These are phyloP conservation scores for Artemisia tridentata DNA, from an alignment of 129 eudicot species.

Conservation along the genomic window DNA sequence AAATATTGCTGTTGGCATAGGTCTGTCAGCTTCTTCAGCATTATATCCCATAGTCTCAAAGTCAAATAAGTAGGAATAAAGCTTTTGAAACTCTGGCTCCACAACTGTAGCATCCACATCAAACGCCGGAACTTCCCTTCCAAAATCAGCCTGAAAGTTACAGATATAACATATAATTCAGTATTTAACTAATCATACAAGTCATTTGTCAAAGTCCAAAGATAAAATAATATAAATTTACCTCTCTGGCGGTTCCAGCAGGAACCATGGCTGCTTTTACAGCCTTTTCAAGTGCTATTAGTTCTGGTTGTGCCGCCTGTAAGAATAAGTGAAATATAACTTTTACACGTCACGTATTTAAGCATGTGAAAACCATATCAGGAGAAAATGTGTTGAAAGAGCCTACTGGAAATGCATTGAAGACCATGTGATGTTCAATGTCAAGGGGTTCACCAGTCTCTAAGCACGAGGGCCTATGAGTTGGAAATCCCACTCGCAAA, in stretches of 20 bases:
- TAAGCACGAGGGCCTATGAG: constrained; percentile 90
- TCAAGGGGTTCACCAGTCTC: constrained; percentile 96
- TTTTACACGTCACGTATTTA: neutral
- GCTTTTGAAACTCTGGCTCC: constrained; percentile 84
- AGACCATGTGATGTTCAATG: constrained; percentile 95
- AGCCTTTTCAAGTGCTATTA: constrained; percentile 79
- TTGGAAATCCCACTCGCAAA: constrained; percentile 73
- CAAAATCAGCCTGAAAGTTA: constrained; percentile 71
- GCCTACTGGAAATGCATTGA: constrained; percentile 82
- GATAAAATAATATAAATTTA: constrained; percentile 28
- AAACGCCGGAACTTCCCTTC: constrained; percentile 91
- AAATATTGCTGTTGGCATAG: constrained; percentile 85
- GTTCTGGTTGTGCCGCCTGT: constrained; percentile 90
- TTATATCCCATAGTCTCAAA: constrained; percentile 51
- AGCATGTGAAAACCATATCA: neutral
- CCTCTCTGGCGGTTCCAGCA: constrained; percentile 95
- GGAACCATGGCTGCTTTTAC: constrained; percentile 67
- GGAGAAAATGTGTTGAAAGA: constrained; percentile 5
- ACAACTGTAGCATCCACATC: constrained; percentile 88
- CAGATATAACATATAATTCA: constrained; percentile 10
- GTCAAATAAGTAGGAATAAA: constrained; percentile 83
- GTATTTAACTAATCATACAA: constrained; percentile 8
- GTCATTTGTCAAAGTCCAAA: constrained; percentile 5
- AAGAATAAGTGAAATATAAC: neutral
- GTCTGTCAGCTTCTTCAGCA: constrained; percentile 69